Conservation (phyloP, 345 rosid species). For the Garcia nutans region DNA sequence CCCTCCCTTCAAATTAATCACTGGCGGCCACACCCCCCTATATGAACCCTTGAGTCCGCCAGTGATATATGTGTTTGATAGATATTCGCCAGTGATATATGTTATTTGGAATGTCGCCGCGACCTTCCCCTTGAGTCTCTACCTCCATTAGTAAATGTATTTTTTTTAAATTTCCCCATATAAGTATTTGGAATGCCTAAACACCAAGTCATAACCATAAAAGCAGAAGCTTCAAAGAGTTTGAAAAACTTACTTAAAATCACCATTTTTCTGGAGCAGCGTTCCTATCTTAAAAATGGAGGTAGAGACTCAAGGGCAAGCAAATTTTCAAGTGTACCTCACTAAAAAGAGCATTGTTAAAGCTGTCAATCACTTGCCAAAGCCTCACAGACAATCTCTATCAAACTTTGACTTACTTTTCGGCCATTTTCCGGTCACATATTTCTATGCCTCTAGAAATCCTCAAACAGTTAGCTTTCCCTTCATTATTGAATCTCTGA, state of each 20-base stretch:
- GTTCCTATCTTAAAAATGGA: conserved; percentile 22
- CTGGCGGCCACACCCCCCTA: too few relatives aligned
- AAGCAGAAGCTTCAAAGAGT: not conserved
- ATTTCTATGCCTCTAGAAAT: conserved; percentile 64
- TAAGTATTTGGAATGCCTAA: not conserved
- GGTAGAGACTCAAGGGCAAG: conserved; percentile 12
- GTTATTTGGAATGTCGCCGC: too few relatives aligned
- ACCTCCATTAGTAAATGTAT: too few relatives aligned
- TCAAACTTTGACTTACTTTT: conserved; percentile 90
- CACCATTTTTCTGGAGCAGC: not conserved
- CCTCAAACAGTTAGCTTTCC: conserved; percentile 27
- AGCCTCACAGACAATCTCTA: conserved; percentile 38
- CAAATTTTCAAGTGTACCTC: conserved; percentile 40
- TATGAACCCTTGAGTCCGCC: too few relatives aligned
- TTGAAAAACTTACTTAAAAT: not conserved
- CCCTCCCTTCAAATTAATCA: too few relatives aligned
- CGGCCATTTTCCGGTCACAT: conserved; percentile 79
- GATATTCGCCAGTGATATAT: too few relatives aligned
- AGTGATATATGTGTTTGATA: too few relatives aligned
- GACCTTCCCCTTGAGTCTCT: too few relatives aligned
- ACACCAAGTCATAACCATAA: not conserved
- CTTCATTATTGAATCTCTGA: conserved; percentile 39
- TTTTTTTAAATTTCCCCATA: too few relatives aligned
- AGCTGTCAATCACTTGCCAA: conserved; percentile 31
- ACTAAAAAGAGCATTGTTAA: conserved; percentile 44